Evolutionary conservation across 208 protist genomes (phyloP).

Genomic region (Acanthamoeba rhysodes): DNA sequence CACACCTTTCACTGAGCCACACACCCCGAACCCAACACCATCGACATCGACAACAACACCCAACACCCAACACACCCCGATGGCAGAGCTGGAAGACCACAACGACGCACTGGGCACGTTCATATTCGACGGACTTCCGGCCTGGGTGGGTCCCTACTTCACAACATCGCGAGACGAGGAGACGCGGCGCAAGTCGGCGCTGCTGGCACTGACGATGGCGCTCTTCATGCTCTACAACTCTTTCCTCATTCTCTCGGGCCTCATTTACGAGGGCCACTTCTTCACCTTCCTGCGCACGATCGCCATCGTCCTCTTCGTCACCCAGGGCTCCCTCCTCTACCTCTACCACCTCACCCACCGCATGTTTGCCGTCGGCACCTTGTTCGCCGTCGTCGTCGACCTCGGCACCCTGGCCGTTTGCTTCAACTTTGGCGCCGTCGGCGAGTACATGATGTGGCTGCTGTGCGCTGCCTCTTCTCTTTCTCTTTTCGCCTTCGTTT

Average conservation of each 20-base stretch:
- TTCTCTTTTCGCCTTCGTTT: neutral
- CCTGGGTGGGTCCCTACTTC: slow-evolving; percentile 39
- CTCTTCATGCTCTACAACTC: slow-evolving; percentile 36
- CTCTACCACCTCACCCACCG: slow-evolving; percentile 2
- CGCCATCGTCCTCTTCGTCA: neutral
- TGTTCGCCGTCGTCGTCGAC: slow-evolving; percentile 16
- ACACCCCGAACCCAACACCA: no score
- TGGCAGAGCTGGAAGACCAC: slow-evolving; percentile 4
- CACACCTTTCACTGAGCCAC: no score
- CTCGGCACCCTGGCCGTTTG: slow-evolving; percentile 36
- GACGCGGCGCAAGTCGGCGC: neutral
- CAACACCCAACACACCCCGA: neutral
- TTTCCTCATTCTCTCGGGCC: neutral
- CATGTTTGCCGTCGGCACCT: neutral
- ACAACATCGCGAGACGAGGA: neutral
- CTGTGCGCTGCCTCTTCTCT: neutral
- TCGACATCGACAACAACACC: neutral
- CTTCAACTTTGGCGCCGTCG: slow-evolving; percentile 30
- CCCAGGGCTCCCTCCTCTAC: slow-evolving; percentile 9
- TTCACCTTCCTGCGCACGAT: slow-evolving; percentile 32
- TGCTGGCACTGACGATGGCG: slow-evolving; percentile 4
- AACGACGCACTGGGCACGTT: slow-evolving; percentile 10
- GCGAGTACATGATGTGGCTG: slow-evolving; percentile 60
- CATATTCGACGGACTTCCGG: slow-evolving; percentile 31
- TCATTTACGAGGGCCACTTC: slow-evolving; percentile 49